A percentile compares a stretch with the other conserved stretches of the same genome.
Conservation (phyloP, 257 asterid genomes). For the Marsdenia floribunda region DNA sequence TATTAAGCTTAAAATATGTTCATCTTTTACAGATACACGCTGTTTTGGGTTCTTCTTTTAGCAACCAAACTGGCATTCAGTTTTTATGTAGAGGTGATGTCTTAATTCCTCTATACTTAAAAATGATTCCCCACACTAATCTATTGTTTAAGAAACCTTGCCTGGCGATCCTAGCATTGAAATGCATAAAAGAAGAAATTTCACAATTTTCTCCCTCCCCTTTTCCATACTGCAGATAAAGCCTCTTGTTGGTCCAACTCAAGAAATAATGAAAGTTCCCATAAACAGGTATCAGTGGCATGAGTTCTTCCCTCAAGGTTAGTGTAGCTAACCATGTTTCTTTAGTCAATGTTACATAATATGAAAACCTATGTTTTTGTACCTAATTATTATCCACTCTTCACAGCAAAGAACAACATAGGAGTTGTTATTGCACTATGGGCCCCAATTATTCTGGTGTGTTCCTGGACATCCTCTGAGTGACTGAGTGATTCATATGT, state of each 20-base stretch:
- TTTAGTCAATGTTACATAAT: conserved; percentile 9
- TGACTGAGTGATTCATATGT: background rate
- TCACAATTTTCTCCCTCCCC: conserved; percentile 9
- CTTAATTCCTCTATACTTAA: conserved; percentile 11
- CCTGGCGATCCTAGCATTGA: background rate
- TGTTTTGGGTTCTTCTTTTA: conserved; percentile 90
- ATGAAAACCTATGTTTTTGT: conserved; percentile 14
- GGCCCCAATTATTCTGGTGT: conserved; percentile 84
- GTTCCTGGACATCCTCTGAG: conserved; percentile 28
- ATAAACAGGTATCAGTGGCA: conserved; percentile 61
- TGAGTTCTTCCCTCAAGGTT: conserved; percentile 97
- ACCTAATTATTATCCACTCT: conserved; percentile 8
- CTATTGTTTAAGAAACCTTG: background rate
- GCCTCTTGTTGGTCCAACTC: conserved; percentile 86
- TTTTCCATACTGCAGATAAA: conserved; percentile 52
- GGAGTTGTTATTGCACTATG: conserved; percentile 95
- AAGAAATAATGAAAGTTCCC: conserved; percentile 61
- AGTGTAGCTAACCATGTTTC: conserved; percentile 14
- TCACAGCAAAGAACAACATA: conserved; percentile 72
- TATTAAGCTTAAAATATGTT: background rate
- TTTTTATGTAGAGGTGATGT: conserved; percentile 71
- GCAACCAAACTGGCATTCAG: conserved; percentile 90
- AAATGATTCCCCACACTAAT: background rate
- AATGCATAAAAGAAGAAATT: background rate
- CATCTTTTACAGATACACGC: conserved; percentile 58